Conservation (phyloP, 176 grass and related monocot genomes). For the Oryza brachyantha region DNA sequence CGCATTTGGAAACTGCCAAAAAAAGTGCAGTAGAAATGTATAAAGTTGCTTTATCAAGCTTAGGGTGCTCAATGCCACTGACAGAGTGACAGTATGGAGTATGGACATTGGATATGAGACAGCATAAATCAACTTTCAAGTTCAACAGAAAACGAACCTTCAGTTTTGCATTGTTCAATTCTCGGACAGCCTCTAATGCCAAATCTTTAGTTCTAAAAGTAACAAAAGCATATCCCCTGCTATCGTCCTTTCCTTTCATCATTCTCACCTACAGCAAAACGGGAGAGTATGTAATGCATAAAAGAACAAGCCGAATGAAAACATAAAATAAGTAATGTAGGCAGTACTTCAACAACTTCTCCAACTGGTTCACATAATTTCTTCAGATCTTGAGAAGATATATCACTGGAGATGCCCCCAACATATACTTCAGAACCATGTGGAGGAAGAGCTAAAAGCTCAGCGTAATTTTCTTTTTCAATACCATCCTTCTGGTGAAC, state of each 20-base stretch:
- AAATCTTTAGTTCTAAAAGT: constrained; percentile 65
- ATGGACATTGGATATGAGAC: background rate
- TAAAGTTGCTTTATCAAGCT: background rate
- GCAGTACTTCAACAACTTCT: constrained; percentile 70
- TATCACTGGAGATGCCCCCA: constrained; percentile 57
- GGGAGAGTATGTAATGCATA: constrained; percentile 6
- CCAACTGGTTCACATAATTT: constrained; percentile 67
- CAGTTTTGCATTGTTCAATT: constrained; percentile 63
- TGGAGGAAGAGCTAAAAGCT: constrained; percentile 83
- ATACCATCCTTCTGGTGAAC: too few relatives aligned
- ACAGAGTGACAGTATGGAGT: background rate
- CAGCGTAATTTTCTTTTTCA: background rate
- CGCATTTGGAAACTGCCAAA: background rate
- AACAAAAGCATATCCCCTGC: constrained; percentile 78
- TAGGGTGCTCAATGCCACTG: background rate
- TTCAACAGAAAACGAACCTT: constrained; percentile 46
- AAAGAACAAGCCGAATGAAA: constrained; percentile 6
- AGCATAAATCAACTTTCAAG: background rate
- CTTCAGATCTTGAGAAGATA: constrained; percentile 72
- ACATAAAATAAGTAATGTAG: constrained; percentile 24
- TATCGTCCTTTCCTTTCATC: constrained; percentile 64
- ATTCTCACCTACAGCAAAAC: constrained; percentile 67
- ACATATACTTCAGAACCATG: constrained; percentile 91
- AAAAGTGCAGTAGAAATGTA: background rate
- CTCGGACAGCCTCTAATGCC: constrained; percentile 68